Base-by-base conservation (phyloP, 495 filamentous ascomycete species). In the Podospora bellae-mahoneyi region DNA sequence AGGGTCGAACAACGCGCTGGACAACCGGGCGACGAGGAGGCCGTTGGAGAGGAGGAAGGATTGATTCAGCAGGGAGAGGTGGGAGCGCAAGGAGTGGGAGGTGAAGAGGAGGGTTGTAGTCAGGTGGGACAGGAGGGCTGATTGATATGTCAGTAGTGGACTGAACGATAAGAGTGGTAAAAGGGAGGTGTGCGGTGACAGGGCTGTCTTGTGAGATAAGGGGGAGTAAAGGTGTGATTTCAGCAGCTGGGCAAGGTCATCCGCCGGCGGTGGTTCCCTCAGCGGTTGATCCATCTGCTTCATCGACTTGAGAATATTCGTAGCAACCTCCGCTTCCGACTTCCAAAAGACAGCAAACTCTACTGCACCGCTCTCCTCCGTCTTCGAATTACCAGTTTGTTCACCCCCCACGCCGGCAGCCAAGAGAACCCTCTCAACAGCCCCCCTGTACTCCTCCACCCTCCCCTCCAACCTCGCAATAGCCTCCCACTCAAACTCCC, bases 21-120 rank as follows among this genome's bases (percentile, higher is more conserved):
- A 89, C 20, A 99, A 86, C 6, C 89, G 87, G 39, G 90, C 88
- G 39, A 87, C 84, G 75, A 97, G 96, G 3, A 92, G 83, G 28
- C 94, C 94, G 73, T 96, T 91, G 2, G 91, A 90, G 5, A 97
- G 81, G 5, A 98, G 84, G 57, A 94, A 91, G 73, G 92, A 97
- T 39, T 89, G 86, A 69, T 86, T 87, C 75, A 96, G 91, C 5
- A 97, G 77, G 13, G 83, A 81, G 4, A 97, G 75, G 75, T 99
- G 93, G n/a, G 86, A 75, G n/a, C 85, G 84, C 10, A 99, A 78
- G 1, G 85, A 78, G 73, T 95, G 90, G 60, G 87, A 82, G 64
- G 84, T 87, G 79, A 97, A 96, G 56, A 97, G 84, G 61, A 95
- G 83, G 59, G 88, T 90, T 69, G 97, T 87, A 67, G 89, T 90